These are phyloP conservation scores for Sclerotinia subarctica DNA, from an alignment of 2,329 filamentous ascomycete species.

Conservation along the genomic window DNA sequence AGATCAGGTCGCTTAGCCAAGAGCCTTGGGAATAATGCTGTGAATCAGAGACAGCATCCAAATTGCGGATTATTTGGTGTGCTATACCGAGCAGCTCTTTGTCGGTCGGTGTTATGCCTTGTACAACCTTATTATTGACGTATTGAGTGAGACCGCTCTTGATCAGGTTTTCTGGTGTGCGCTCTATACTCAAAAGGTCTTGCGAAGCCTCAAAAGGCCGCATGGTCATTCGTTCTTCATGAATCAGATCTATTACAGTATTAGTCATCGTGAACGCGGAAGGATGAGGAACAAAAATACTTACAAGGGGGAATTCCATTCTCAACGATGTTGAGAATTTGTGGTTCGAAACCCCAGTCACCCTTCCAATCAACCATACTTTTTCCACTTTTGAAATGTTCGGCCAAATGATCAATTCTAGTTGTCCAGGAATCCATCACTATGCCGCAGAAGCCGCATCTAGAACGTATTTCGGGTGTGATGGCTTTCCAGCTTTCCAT, in stretches of 20 bases:
- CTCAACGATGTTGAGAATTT: conserved; percentile 61
- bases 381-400: conserved; percentile 64
- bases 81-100: conserved; percentile 56
- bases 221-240: conserved; percentile 57
- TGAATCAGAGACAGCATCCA: conserved; percentile 47
- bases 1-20: conserved; percentile 59
- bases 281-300: conserved; percentile 30
- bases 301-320: conserved; percentile 65
- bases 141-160: conserved; percentile 57
- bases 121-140: conserved; percentile 45
- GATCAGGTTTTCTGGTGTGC: conserved; percentile 59
- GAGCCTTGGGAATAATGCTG: conserved; percentile 40
- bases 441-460: conserved; percentile 64
- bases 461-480: conserved; percentile 58
- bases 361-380: conserved; percentile 69
- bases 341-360: conserved; percentile 64
- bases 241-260: conserved; percentile 55
- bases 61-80: conserved; percentile 55
- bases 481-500: conserved; percentile 62
- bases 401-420: conserved; percentile 61
- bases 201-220: conserved; percentile 48
- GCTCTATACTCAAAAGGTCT: conserved; percentile 46
- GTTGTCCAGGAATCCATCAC: conserved; percentile 60
- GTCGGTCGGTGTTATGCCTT: conserved; percentile 46
- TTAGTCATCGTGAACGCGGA: conserved; percentile 30